Conservation (phyloP, 2,329 filamentous ascomycete genomes). For the Colletotrichum sublineola region DNA sequence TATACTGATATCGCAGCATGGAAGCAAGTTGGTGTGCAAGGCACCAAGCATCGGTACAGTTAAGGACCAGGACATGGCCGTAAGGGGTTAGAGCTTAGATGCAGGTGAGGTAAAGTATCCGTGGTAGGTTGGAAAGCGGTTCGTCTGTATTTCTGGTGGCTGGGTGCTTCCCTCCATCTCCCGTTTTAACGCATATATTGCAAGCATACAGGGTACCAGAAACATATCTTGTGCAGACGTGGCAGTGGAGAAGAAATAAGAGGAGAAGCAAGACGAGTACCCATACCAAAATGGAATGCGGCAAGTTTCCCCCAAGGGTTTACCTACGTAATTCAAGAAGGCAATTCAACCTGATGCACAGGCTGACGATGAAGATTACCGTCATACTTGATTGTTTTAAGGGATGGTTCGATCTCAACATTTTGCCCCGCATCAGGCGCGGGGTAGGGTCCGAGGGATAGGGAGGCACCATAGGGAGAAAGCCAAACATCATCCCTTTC, state of each 20-base stretch:
- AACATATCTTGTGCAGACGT: background rate
- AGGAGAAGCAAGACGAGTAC: background rate
- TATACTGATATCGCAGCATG: background rate
- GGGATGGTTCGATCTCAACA: slow-evolving; percentile 8
- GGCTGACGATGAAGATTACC: background rate
- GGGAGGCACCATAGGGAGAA: background rate
- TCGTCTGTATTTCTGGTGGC: background rate
- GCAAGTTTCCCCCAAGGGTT: background rate
- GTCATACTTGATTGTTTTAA: background rate
- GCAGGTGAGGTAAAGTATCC: background rate
- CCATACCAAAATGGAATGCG: background rate
- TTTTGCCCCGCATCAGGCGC: slow-evolving; percentile 15
- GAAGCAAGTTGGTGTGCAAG: no score
- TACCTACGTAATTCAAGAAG: background rate
- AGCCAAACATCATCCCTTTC: background rate
- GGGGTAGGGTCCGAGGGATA: slow-evolving; percentile 1
- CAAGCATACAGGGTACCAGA: background rate
- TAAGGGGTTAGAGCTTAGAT: background rate
- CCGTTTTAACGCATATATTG: background rate
- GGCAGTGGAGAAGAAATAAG: background rate
- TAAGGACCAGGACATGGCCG: background rate
- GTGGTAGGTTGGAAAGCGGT: background rate
- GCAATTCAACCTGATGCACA: background rate
- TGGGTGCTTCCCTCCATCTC: background rate
- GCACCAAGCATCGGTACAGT: no score